These are phyloP conservation scores for Backusella sp. DNA, from an alignment of 192 early-diverging fungal genomes.

Conservation along the genomic window DNA sequence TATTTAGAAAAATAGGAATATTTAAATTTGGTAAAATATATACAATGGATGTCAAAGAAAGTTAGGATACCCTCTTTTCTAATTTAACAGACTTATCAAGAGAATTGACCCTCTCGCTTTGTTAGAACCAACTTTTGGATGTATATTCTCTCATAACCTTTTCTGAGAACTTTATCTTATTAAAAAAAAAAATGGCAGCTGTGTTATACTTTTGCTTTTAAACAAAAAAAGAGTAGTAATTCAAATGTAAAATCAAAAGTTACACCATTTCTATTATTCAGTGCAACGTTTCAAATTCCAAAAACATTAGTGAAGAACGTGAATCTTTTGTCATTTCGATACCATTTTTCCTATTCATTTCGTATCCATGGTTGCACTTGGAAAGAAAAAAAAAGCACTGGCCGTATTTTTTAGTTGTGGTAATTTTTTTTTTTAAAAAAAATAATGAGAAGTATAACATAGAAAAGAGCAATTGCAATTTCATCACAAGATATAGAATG, in stretches of 20 bases:
- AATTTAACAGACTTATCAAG: not conserved
- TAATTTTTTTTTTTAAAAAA: not conserved
- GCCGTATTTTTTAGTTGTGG: not conserved
- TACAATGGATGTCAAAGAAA: not conserved
- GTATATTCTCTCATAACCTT: not conserved
- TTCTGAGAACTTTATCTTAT: not conserved
- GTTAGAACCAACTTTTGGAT: not conserved
- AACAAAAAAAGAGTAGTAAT: not conserved
- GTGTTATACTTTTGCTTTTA: not conserved
- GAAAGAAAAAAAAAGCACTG: not conserved
- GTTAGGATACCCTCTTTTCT: not conserved
- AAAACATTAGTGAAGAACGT: not conserved
- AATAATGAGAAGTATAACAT: not conserved
- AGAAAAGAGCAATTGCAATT: not conserved
- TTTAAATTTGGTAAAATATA: not conserved
- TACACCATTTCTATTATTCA: not conserved
- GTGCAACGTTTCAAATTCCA: not conserved
- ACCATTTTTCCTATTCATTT: not conserved
- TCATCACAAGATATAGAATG: not conserved
- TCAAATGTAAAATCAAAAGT: not conserved
- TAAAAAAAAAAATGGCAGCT: not conserved
- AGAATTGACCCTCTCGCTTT: not conserved
- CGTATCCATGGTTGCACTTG: not conserved
- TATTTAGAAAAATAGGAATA: not conserved
- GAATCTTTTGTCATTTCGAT: not conserved